Base-by-base conservation (phyloP, 108 stramenopile genomes). In the Pseudonitzschia multiseries region DNA sequence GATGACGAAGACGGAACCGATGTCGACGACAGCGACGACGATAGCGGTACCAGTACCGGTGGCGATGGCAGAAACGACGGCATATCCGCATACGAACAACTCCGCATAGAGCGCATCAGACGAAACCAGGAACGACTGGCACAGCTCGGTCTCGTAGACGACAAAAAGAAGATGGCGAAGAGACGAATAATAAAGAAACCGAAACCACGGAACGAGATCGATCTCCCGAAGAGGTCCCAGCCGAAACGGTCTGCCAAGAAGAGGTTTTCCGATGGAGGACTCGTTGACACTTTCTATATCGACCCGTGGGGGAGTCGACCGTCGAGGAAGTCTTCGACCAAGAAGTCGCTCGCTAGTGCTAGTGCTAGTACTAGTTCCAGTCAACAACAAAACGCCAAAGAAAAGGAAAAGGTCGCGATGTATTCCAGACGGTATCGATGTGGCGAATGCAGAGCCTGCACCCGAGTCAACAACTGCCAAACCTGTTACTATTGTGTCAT, bases 41-140 rank as follows among this genome's bases (percentile, higher is more conserved):
- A n/a, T n/a, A n/a, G n/a, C n/a, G n/a, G n/a, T n/a, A n/a, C n/a
- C n/a, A n/a, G n/a, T n/a, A n/a, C n/a, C n/a, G n/a, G n/a, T n/a
- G n/a, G 59, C 13, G 59, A 62, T 40, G 51, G 57, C 40, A 8
- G 24, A 9, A 74, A 61, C 18, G 62, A 80, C 43, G 78, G 68
- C 51, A 44, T 88, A 4, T 92, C 91, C 22, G 75, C 76, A 22
- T 92, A 92, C 62, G 91, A 92, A 74, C 78, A 65, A 22, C 68
- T 86, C 40, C 89, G 92, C 28, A 48, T 84, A 20, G 92, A 86
- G 32, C 77, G 86, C 48, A 93, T 93, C 57, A 62, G 78, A 69
- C 81, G 92, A 20, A 93, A 93, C 68, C 71, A 89, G 57, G 78
- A 81, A 69, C 75, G 84, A 22, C 76, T 93, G 0, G 73, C 74